These are phyloP conservation scores for Plectosphaerella cucumerina DNA, from an alignment of 2,329 filamentous ascomycete species.

Conservation along the genomic window DNA sequence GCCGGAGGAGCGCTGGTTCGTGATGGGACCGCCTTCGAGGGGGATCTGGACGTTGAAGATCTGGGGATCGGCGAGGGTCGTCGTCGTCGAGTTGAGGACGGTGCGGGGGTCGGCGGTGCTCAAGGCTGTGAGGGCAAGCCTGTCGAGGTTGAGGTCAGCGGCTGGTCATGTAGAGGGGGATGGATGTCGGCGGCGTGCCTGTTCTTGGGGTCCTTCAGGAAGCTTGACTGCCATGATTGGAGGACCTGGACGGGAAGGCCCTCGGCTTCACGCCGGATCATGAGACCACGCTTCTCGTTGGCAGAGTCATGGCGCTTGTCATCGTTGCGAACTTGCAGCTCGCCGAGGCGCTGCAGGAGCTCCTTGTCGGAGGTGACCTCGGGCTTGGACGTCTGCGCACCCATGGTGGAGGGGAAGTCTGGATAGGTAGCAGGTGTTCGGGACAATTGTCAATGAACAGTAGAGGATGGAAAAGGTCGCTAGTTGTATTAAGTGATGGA, in stretches of 20 bases:
- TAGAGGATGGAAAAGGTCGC: background rate
- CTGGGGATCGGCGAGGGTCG: conserved; percentile 67
- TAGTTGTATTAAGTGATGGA: background rate
- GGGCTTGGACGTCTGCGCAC: conserved; percentile 37
- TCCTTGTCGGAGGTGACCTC: conserved; percentile 34
- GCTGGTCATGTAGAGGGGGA: too few relatives aligned
- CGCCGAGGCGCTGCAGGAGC: conserved; percentile 36
- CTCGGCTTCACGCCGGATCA: conserved; percentile 28
- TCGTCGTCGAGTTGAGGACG: conserved; percentile 60
- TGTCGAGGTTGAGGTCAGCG: conserved; percentile 21
- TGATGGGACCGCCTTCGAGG: conserved; percentile 76
- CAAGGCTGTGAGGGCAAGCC: conserved; percentile 72
- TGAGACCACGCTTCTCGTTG: conserved; percentile 27
- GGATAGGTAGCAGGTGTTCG: background rate
- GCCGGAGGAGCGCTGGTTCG: conserved; percentile 77
- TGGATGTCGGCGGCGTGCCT: conserved; percentile 36
- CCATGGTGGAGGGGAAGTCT: conserved; percentile 28
- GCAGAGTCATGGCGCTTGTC: conserved; percentile 32
- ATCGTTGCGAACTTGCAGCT: conserved; percentile 43
- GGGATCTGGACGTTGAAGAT: conserved; percentile 82
- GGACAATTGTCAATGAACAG: too few relatives aligned
- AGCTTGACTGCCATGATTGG: conserved; percentile 54
- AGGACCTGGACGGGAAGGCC: conserved; percentile 48
- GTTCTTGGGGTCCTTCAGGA: conserved; percentile 63
- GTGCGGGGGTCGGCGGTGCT: conserved; percentile 61